Evolutionary conservation across 148 eudicot species (phyloP), one percentile per base, ranked within the genome.

Genomic region (Limonium bicolor): DNA sequence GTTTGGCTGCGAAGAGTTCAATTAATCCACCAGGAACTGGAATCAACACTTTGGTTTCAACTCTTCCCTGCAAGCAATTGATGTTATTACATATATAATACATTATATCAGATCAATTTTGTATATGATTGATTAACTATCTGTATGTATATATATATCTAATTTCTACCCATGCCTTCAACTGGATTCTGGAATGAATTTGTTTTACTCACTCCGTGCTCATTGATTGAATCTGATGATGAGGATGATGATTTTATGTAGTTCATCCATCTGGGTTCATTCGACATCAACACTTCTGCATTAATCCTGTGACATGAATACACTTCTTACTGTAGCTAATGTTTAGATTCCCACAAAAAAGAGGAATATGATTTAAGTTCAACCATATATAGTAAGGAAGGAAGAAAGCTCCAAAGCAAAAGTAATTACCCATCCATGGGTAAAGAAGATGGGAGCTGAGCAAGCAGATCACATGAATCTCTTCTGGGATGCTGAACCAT

Each of bases 231-330:
- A n/a, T n/a, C n/a, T n/a, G n/a, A n/a, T n/a, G n/a, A n/a, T n/a
- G n/a, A n/a, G n/a, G n/a, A n/a, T n/a, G n/a, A n/a, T n/a, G n/a
- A n/a, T n/a, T n/a, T 69, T 5, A 80, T 66, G 63, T 67, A 72
- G 56, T 75, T 80, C 17, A 84, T 20, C 97, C 97, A 90, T 51
- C 65, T 72, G n/a, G 85, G 72, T 51, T 90, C 87, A 50, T 69
- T 78, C 19, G 87, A 68, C 27, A 80, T 46, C 20, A 90, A 29
- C 32, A 68, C 50, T 46, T 77, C 71, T 49, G 79, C 79, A 49
- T 77, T 71, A 43, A 84, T 66, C 69, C 94, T 88, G 72, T 48
- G 15, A 24, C 21, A 18, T 27, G 54, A 6, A 10, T 7, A 9
- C 14, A 10, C 3, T 6, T 7, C 7, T 8, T n/a, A 29, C 33